Conservation (phyloP, 2,329 filamentous ascomycete genomes). For the Stagonosporopsis tanaceti region DNA sequence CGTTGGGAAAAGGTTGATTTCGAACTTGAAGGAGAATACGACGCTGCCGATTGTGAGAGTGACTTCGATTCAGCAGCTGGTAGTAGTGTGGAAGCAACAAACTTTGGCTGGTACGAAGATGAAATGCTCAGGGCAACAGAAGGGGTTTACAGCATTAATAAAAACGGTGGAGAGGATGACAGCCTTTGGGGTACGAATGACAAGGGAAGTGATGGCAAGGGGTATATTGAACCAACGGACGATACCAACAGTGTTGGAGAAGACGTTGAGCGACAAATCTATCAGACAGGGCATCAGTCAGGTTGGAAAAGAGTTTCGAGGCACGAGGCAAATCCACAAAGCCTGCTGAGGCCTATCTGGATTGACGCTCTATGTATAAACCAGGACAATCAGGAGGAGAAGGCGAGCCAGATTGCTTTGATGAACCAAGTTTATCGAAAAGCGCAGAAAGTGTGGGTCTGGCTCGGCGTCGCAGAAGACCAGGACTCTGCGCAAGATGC, state of each 20-base stretch:
- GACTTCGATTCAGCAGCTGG: background rate
- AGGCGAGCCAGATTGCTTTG: conserved; percentile 14
- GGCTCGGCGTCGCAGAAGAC: conserved; percentile 8
- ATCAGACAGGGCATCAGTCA: background rate
- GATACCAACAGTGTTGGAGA: background rate
- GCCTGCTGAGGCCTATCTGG: conserved; percentile 8
- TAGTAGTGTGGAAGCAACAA: background rate
- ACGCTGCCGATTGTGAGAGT: background rate
- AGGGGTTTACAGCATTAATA: background rate
- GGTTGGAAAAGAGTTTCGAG: background rate
- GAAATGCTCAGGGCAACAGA: background rate
- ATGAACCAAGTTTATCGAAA: conserved; percentile 22
- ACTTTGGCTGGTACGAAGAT: background rate
- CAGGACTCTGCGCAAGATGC: background rate
- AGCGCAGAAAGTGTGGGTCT: conserved; percentile 13
- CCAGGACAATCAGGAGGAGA: conserved; percentile 17
- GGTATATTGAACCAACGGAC: background rate
- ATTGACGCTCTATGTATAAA: conserved; percentile 28
- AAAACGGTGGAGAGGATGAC: background rate
- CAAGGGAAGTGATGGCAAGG: background rate
- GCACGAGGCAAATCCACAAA: background rate
- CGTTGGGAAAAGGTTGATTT: background rate
- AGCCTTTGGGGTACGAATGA: background rate
- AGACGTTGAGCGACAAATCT: background rate
- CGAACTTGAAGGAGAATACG: background rate